Evolutionary conservation across 2,329 filamentous ascomycete genomes (phyloP), one percentile per base, ranked within the genome.

Genomic region (Cladophialophora carrionii): DNA sequence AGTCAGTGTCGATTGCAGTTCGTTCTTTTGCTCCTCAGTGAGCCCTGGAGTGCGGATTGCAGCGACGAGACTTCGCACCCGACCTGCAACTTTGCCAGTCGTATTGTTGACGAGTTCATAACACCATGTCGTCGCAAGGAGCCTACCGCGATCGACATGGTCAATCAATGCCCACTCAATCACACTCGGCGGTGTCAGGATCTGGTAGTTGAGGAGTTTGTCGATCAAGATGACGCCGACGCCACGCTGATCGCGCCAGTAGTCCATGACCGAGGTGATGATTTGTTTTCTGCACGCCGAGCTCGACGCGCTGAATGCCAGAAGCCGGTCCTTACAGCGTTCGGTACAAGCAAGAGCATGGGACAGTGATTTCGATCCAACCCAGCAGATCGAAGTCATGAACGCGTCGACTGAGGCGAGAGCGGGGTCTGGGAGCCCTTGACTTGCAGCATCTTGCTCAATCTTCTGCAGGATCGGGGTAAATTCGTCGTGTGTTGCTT

Each of bases 271-370:
- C 4, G 91, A 91, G 4, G 89, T 87, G 71, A 98, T 90, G 73
- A 99, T 96, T 78, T 99, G 95, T 49, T 88, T 85, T 48, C 92
- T 87, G 1, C 92, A 92, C 2, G 85, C 84, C 64, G 92, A 86
- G 0, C 90, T 94, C 53, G 87, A 84, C 1, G 88, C 83, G 0
- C 91, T 92, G 43, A 94, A 88, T 64, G 90, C 88, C 1, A 96
- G 82, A 0, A 99, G 87, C 32, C 92, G 88, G 61, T 94, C 91
- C 79, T 96, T 96, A 79, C 90, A 94, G 64, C 95, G 90, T 78
- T 99, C 95, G 70, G 99, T 96, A 76, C 91, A 96, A 8, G 93
- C 96, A 17, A 99, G 86, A 3, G 97, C 92, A 77, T 99, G 95
- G 12, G 93, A 97, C 34, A 99, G 86, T 0, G 94, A 97, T 78